Percentiles rank a stretch among this genome's conserved stretches.
phyloP scores from a whole-genome alignment of 1,284 basidiomycete species.

The Xerocomus amazonicus region DNA sequence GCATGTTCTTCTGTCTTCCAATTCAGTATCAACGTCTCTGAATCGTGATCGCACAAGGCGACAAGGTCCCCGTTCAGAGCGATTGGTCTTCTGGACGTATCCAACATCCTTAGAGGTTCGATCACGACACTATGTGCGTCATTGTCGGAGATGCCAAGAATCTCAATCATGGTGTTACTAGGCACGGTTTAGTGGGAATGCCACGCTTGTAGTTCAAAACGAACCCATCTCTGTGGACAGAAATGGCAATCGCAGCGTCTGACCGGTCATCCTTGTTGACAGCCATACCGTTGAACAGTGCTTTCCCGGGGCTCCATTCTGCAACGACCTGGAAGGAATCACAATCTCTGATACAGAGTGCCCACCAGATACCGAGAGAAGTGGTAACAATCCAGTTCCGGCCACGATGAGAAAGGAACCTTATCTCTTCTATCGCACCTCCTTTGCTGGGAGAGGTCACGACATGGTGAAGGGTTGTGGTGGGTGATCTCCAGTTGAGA shows the following conservation, averaged over 20 bases:
- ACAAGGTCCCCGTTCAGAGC: slow-evolving; percentile 47
- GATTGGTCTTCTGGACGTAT: slow-evolving; percentile 43
- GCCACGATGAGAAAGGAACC: slow-evolving; percentile 44
- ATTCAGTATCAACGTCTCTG: slow-evolving; percentile 49
- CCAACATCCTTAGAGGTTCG: slow-evolving; percentile 11
- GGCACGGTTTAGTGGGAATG: slow-evolving; percentile 8
- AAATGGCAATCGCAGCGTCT: slow-evolving; percentile 47
- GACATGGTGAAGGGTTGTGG: slow-evolving; percentile 24
- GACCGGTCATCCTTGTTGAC: slow-evolving; percentile 46
- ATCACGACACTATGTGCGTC: slow-evolving; percentile 9
- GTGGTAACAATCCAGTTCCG: slow-evolving; percentile 47
- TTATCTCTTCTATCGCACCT: slow-evolving; percentile 48
- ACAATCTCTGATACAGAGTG: slow-evolving; percentile 51
- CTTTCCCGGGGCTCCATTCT: slow-evolving; percentile 53
- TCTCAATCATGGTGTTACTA: slow-evolving; percentile 16
- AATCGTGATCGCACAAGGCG: slow-evolving; percentile 48
- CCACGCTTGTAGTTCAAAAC: slow-evolving; percentile 14
- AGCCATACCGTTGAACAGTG: slow-evolving; percentile 46
- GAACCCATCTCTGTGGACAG: slow-evolving; percentile 41
- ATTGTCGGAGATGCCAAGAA: slow-evolving; percentile 24
- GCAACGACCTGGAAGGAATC: slow-evolving; percentile 26
- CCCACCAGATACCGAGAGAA: slow-evolving; percentile 57
- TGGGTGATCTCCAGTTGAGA: slow-evolving; percentile 42
- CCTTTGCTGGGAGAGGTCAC: slow-evolving; percentile 31
- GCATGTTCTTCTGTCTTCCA: slow-evolving; percentile 48